A percentile compares a stretch with the other conserved stretches of the same genome.
phyloP scores from a whole-genome alignment of 2,329 filamentous ascomycete species.

The Calonectria hongkongensis region DNA sequence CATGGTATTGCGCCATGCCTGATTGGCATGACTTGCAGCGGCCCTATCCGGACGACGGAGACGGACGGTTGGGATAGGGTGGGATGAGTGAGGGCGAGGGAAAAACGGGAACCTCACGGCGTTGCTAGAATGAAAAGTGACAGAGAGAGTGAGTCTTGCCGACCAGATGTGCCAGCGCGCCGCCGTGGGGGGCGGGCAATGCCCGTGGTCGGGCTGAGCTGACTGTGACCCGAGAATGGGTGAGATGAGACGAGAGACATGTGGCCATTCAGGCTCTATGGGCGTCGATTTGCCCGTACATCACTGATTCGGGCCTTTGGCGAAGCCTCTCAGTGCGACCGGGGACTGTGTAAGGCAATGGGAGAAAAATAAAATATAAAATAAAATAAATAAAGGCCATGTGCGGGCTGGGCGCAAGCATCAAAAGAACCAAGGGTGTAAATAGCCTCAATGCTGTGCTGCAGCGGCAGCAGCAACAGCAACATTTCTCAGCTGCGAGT shows the following conservation, averaged over 20 bases:
- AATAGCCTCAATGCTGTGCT: slow-evolving; percentile 36
- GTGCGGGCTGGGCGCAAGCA: slow-evolving; percentile 25
- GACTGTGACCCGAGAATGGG: slow-evolving; percentile 26
- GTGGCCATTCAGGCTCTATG: background rate
- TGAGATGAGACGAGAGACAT: slow-evolving; percentile 27
- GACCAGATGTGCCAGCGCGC: background rate
- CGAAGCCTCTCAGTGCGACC: slow-evolving; percentile 29
- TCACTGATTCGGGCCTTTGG: slow-evolving; percentile 38
- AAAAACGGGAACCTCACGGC: slow-evolving; percentile 16
- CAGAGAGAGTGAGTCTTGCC: slow-evolving; percentile 19
- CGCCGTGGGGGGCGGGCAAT: slow-evolving; percentile 15
- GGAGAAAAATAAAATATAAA: background rate
- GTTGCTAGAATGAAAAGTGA: slow-evolving; percentile 15
- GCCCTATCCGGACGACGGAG: slow-evolving; percentile 52
- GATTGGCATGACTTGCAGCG: slow-evolving; percentile 56
- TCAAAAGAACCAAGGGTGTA: slow-evolving; percentile 15
- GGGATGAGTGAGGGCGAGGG: slow-evolving; percentile 25
- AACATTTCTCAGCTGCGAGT: background rate
- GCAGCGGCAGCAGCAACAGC: background rate
- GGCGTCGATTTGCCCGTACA: slow-evolving; percentile 19
- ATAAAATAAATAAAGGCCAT: background rate
- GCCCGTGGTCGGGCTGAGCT: slow-evolving; percentile 8
- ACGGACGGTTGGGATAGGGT: slow-evolving; percentile 36
- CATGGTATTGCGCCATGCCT: slow-evolving; percentile 49
- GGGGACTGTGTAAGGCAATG: slow-evolving; percentile 5